Percentiles rank a stretch among this genome's conserved stretches.
phyloP scores from a whole-genome alignment of 495 filamentous ascomycete species.

The Paragyromitra xinjiangensis region DNA sequence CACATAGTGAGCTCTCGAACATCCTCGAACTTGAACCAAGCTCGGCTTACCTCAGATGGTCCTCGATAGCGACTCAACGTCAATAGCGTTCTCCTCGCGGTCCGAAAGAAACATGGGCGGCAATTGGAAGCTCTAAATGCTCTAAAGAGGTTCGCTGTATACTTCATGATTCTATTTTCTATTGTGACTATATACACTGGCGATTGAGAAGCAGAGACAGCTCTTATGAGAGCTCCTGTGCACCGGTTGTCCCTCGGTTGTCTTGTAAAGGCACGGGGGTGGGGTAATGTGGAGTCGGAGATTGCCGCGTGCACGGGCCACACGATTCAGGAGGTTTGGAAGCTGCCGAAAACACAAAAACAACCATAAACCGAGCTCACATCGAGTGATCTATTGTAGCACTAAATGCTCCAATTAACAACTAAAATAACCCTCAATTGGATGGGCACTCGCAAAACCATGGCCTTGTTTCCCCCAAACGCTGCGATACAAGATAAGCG shows the following conservation, averaged over 20 bases:
- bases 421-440: too few relatives aligned
- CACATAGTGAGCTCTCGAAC: neutral
- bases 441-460: too few relatives aligned
- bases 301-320: neutral
- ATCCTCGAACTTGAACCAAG: neutral
- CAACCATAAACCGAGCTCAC: neutral
- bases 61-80: conserved; percentile 64
- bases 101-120: conserved; percentile 2
- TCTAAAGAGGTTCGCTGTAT: conserved; percentile 3
- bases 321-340: too few relatives aligned
- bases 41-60: conserved; percentile 59
- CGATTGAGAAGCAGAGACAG: neutral
- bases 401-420: neutral
- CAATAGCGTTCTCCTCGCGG: conserved; percentile 55
- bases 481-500: too few relatives aligned
- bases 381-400: neutral
- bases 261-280: conserved; percentile 12
- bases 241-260: conserved; percentile 7
- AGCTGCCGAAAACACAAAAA: neutral
- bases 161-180: conserved; percentile 25
- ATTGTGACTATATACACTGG: conserved; percentile 1
- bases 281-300: conserved; percentile 33
- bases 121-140: conserved; percentile 12
- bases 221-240: conserved; percentile 6
- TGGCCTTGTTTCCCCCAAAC: too few relatives aligned